Percentiles rank a stretch among this genome's conserved stretches.
Conservation (phyloP, 2,329 filamentous ascomycete genomes). For the Westerdykella aurantiaca region DNA sequence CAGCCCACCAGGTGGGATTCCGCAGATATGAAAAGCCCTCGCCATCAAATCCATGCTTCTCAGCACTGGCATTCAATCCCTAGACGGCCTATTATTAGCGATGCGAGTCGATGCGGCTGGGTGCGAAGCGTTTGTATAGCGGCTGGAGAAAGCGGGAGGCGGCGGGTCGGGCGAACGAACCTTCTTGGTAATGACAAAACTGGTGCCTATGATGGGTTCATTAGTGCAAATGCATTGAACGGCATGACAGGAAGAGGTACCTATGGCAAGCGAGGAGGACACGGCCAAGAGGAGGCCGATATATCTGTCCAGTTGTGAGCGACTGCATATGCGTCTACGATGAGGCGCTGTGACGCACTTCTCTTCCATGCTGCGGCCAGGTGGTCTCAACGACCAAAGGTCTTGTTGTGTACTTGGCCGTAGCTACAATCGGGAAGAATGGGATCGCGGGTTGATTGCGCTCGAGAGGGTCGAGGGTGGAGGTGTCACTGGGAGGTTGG, state of each 20-base stretch:
- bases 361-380: slow-evolving; percentile 31
- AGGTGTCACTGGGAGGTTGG: neutral
- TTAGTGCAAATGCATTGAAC: slow-evolving; percentile 11
- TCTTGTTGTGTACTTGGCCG: neutral
- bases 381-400: slow-evolving; percentile 6
- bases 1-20: slow-evolving; percentile 96
- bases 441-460: neutral
- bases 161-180: slow-evolving; percentile 44
- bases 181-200: slow-evolving; percentile 99
- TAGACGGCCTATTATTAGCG: slow-evolving; percentile 34
- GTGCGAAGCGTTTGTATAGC: slow-evolving; percentile 1
- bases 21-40: slow-evolving; percentile 92
- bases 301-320: slow-evolving; percentile 34
- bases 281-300: slow-evolving; percentile 38
- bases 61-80: slow-evolving; percentile 85
- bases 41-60: slow-evolving; percentile 91
- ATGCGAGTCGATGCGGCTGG: slow-evolving; percentile 1
- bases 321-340: neutral
- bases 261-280: slow-evolving; percentile 38
- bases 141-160: neutral
- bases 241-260: slow-evolving; percentile 12
- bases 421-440: slow-evolving; percentile 1
- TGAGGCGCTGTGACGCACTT: slow-evolving; percentile 30
- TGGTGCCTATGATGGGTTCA: slow-evolving; percentile 58
- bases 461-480: neutral